A percentile compares a stretch with the other conserved stretches of the same genome.
phyloP scores from a whole-genome alignment of 192 early-diverging fungal genomes.

The Coemansia sp. region DNA sequence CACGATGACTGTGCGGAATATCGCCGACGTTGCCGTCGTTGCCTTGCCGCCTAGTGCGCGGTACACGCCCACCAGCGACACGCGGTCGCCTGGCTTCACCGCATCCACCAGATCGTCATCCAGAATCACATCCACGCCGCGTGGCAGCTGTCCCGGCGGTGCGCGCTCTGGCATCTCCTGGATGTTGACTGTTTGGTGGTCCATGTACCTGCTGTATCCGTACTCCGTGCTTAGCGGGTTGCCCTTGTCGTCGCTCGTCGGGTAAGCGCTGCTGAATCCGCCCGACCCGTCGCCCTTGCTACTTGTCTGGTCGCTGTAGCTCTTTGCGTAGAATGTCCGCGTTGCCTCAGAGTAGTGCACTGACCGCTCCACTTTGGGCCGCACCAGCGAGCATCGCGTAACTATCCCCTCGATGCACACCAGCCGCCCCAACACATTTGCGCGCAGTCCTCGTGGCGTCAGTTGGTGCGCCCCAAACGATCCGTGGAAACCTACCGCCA shows the following conservation, averaged over 20 bases:
- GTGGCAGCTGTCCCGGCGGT: slow-evolving; percentile 89
- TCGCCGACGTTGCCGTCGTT: slow-evolving; percentile 72
- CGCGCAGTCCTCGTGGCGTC: slow-evolving; percentile 82
- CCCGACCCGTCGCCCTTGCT: slow-evolving; percentile 13
- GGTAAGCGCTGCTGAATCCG: slow-evolving; percentile 74
- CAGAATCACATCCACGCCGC: slow-evolving; percentile 90
- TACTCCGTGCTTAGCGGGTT: slow-evolving; percentile 92
- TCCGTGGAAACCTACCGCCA: slow-evolving; percentile 85
- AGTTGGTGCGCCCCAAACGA: slow-evolving; percentile 88
- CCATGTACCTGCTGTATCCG: slow-evolving; percentile 84
- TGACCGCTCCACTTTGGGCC: slow-evolving; percentile 88
- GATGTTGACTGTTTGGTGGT: slow-evolving; percentile 90
- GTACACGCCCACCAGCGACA: slow-evolving; percentile 92
- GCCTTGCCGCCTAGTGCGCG: slow-evolving; percentile 80
- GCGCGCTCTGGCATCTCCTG: slow-evolving; percentile 99
- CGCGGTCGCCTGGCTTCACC: slow-evolving; percentile 96
- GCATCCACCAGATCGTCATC: slow-evolving; percentile 96
- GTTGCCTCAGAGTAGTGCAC: slow-evolving; percentile 93
- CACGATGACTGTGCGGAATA: slow-evolving; percentile 89
- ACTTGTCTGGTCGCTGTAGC: slow-evolving; percentile 87
- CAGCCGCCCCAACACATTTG: slow-evolving; percentile 79
- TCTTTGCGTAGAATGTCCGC: slow-evolving; percentile 74
- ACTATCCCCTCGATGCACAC: slow-evolving; percentile 97
- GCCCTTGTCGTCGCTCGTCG: slow-evolving; percentile 93
- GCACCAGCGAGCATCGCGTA: slow-evolving; percentile 93